Base-by-base conservation (phyloP, 345 rosid genomes). In the Aurinia saxatilis region DNA sequence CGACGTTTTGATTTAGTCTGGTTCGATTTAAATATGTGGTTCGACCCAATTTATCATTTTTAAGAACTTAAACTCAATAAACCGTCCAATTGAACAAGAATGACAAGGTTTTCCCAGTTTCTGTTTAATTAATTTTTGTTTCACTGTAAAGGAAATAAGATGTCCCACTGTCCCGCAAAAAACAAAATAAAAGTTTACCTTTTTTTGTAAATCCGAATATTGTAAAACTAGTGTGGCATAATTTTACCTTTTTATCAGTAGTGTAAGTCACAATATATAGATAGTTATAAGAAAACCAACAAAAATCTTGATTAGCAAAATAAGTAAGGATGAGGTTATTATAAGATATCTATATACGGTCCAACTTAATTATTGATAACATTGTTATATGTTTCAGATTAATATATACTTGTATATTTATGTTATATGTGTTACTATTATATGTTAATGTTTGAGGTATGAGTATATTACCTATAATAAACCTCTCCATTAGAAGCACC, bases 401-500 rank as follows among this genome's bases (percentile, higher is more conserved):
- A 21, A 21, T 21, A n/a, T n/a, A n/a, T n/a, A n/a, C n/a, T n/a
- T 21, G 25, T 1, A 21, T 21, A 21, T 4, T 21, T 21, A 21
- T 2, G 25, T 21, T 21, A 1, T 21, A 21, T 21, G 4, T n/a
- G n/a, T n/a, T n/a, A n/a, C n/a, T n/a, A n/a, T n/a, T n/a, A n/a
- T 21, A 21, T 2, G 25, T 21, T 21, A 1, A 21, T 21, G 4
- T 5, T 30, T 29, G 18, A 40, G 0, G 50, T 42, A 14, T 3
- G 13, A 25, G 5, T 29, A 27, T 6, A 4, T 30, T 38, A 70
- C 75, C 75, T 63, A 54, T 71, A 71, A 42, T 71, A 71, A 64
- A 77, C 81, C 54, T 88, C 93, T 7, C 93, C 91, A 10, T 77
- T 63, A 0, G 96, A 80, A 16, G 96, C 93, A 0, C 96, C 96